Percentiles rank a stretch among this genome's conserved stretches.
Evolutionary conservation across 768 basidiomycete genomes (phyloP).

Genomic region (Russula abietina): DNA sequence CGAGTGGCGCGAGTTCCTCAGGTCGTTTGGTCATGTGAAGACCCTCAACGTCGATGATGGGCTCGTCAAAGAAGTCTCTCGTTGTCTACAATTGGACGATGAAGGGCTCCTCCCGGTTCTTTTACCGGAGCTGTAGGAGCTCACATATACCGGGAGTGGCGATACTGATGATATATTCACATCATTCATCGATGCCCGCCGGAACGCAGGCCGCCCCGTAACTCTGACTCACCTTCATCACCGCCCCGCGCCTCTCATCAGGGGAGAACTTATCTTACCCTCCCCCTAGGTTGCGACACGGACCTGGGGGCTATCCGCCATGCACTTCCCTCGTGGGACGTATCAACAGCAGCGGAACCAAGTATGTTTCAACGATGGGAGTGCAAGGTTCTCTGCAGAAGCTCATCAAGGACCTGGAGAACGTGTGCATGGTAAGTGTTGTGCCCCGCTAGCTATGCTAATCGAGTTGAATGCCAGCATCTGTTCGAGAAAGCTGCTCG

Average conservation of each 20-base stretch:
- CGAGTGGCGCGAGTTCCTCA: no score
- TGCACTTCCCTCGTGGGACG: slow-evolving; percentile 75
- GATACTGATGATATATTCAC: no score
- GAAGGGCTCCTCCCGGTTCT: no score
- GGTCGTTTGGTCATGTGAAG: no score
- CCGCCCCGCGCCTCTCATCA: background rate
- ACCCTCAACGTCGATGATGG: no score
- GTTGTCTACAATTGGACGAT: no score
- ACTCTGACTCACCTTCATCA: no score
- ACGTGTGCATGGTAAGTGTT: slow-evolving; percentile 51
- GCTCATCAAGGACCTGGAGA: slow-evolving; percentile 63
- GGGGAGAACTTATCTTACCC: slow-evolving; percentile 83
- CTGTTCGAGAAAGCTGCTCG: slow-evolving; percentile 46
- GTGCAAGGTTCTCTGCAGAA: slow-evolving; percentile 65
- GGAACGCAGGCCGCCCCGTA: no score
- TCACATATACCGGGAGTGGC: no score
- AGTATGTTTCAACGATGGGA: slow-evolving; percentile 55
- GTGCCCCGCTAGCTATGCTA: background rate
- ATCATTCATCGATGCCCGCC: no score
- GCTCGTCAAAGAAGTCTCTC: no score
- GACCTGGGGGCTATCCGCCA: slow-evolving; percentile 55
- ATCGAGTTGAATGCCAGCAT: background rate
- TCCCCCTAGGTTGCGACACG: slow-evolving; percentile 47
- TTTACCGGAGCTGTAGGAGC: no score
- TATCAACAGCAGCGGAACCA: slow-evolving; percentile 65